Evolutionary conservation across 108 stramenopile genomes (phyloP).

Genomic region (Skeletonema marinoi): DNA sequence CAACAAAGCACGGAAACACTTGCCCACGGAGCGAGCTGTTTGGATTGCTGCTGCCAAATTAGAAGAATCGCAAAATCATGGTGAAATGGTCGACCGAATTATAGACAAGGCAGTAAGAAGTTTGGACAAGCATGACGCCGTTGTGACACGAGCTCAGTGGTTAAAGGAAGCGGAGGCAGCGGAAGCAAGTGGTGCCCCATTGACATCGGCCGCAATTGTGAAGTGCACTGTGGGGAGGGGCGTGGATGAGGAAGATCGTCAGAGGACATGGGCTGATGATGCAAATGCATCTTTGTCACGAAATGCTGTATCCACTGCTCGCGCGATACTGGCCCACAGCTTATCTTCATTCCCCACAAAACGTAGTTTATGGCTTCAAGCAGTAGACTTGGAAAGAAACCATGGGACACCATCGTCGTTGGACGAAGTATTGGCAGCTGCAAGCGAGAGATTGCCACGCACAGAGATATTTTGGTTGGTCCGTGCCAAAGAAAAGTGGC

Average conservation of each 20-base stretch:
- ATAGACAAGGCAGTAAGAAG: conserved; percentile 79
- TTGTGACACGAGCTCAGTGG: conserved; percentile 90
- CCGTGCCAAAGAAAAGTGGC: conserved; percentile 96
- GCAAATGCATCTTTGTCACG: conserved; percentile 77
- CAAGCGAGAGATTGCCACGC: conserved; percentile 76
- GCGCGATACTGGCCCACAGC: conserved; percentile 86
- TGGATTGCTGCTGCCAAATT: conserved; percentile 98
- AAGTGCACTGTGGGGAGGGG: conserved; percentile 85
- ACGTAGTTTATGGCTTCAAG: conserved; percentile 88
- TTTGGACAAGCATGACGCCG: conserved; percentile 72
- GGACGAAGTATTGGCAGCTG: conserved; percentile 84
- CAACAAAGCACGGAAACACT: conserved; percentile 90
- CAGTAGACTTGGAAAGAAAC: conserved; percentile 90
- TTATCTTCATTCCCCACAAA: conserved; percentile 81
- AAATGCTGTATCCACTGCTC: conserved; percentile 81
- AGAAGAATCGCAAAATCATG: conserved; percentile 93
- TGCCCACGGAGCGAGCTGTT: conserved; percentile 91
- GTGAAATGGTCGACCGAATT: conserved; percentile 75
- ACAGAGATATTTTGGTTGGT: conserved; percentile 98
- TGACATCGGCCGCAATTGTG: conserved; percentile 90
- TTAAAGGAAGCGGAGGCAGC: conserved; percentile 88
- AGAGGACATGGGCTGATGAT: conserved; percentile 96
- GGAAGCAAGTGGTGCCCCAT: conserved; percentile 80
- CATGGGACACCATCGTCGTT: conserved; percentile 74
- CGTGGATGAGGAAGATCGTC: conserved; percentile 92